Evolutionary conservation across 2,329 filamentous ascomycete genomes (phyloP).

Genomic region (Chaetomium strumarium): DNA sequence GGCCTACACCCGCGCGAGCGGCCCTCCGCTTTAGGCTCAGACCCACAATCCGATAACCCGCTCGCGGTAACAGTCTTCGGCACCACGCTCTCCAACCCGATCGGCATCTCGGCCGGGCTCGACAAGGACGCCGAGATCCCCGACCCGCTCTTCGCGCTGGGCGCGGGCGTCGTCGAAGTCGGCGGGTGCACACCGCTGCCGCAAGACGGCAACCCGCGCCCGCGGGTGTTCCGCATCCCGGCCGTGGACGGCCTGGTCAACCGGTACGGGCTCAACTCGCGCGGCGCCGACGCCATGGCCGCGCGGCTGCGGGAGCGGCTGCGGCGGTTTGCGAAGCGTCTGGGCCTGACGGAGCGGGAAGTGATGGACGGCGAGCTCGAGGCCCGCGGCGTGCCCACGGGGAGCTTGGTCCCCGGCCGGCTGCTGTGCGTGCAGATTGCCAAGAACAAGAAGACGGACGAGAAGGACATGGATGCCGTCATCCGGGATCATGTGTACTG

Average conservation of each 20-base stretch:
- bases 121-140: conserved; percentile 93
- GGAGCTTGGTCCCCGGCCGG: conserved; percentile 69
- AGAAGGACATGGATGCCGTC: conserved; percentile 77
- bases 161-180: conserved; percentile 83
- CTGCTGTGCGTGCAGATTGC: conserved; percentile 87
- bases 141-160: conserved; percentile 75
- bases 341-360: conserved; percentile 64
- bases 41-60: conserved; percentile 29
- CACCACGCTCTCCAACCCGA: conserved; percentile 70
- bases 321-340: conserved; percentile 64
- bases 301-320: conserved; percentile 71
- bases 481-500: conserved; percentile 82
- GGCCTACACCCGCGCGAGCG: conserved; percentile 80
- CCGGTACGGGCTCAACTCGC: conserved; percentile 89
- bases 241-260: conserved; percentile 87
- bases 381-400: conserved; percentile 62
- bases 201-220: conserved; percentile 80
- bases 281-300: conserved; percentile 83
- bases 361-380: conserved; percentile 64
- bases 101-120: conserved; percentile 91
- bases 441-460: conserved; percentile 92
- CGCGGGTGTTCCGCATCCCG: conserved; percentile 81
- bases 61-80: conserved; percentile 62
- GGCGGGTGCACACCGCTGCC: conserved; percentile 85
- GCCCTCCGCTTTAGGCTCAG: conserved; percentile 33